These are phyloP conservation scores for Venustampulla echinocandica DNA, from an alignment of 495 filamentous ascomycete species.

Conservation along the genomic window DNA sequence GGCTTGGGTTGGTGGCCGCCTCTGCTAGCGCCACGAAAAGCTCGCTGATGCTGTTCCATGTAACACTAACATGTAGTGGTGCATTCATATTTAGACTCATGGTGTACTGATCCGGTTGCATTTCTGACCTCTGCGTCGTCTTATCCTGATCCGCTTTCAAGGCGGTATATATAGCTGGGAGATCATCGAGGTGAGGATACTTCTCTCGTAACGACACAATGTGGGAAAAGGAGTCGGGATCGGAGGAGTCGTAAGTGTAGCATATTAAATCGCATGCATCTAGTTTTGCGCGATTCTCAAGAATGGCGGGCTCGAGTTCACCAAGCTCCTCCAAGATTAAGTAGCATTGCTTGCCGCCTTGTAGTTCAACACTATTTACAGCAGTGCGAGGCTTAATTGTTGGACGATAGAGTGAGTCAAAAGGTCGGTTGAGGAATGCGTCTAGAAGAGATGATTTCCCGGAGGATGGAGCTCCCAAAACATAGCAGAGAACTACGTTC, in stretches of 20 bases:
- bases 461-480: conserved; percentile 73
- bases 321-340: conserved; percentile 92
- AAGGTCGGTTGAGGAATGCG: conserved; percentile 81
- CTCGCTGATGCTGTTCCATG: conserved; percentile 83
- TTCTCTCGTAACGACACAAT: conserved; percentile 70
- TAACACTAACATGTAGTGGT: conserved; percentile 87
- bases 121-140: conserved; percentile 81
- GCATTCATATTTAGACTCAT: conserved; percentile 68
- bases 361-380: conserved; percentile 93
- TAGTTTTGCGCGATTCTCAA: conserved; percentile 87
- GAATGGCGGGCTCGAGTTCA: conserved; percentile 85
- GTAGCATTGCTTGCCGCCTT: conserved; percentile 94
- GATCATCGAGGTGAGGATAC: conserved; percentile 72
- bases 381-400: conserved; percentile 90
- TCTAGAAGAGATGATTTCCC: conserved; percentile 87
- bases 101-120: conserved; percentile 91
- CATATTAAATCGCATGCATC: conserved; percentile 89
- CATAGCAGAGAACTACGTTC: conserved; percentile 92
- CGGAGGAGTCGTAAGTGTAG: conserved; percentile 93
- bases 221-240: conserved; percentile 89
- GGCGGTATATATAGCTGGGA: conserved; percentile 85
- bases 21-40: conserved; percentile 82
- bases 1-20: conserved; percentile 79
- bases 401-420: conserved; percentile 78
- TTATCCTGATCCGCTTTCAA: conserved; percentile 92